Evolutionary conservation across 495 filamentous ascomycete genomes (phyloP).

Genomic region (Jackrogersella multiformis): DNA sequence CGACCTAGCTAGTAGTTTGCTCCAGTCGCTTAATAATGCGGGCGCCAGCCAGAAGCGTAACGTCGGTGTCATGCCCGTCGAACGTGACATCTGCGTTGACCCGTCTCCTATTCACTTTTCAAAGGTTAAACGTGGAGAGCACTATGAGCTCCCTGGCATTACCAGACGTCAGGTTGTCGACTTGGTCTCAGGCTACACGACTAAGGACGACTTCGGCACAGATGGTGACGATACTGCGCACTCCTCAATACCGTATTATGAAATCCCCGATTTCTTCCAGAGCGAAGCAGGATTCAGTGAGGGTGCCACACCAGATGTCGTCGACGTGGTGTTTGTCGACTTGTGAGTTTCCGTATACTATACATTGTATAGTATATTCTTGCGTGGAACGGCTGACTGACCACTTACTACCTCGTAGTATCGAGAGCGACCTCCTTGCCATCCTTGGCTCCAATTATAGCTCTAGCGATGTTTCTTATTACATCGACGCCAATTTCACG

Average conservation of each 20-base stretch:
- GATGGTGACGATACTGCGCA: constrained; percentile 85
- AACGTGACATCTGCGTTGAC: constrained; percentile 55
- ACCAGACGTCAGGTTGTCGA: constrained; percentile 54
- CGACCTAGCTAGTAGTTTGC: constrained; percentile 66
- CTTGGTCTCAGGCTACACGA: constrained; percentile 74
- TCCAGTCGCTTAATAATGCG: constrained; percentile 54
- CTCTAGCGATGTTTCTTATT: constrained; percentile 50
- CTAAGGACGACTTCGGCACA: constrained; percentile 73
- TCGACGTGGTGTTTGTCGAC: constrained; percentile 82
- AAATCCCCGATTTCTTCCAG: constrained; percentile 75
- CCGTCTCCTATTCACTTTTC: constrained; percentile 40
- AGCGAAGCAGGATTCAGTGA: constrained; percentile 60
- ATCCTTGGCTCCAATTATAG: constrained; percentile 53
- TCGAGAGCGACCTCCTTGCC: constrained; percentile 48
- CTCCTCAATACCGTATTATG: constrained; percentile 67
- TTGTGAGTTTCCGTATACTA: constrained; percentile 66
- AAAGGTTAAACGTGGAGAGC: constrained; percentile 21
- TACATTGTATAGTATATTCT: constrained; percentile 25
- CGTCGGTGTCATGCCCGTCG: constrained; percentile 44
- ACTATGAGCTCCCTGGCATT: constrained; percentile 35
- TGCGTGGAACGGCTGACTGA: constrained; percentile 38
- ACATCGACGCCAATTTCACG: constrained; percentile 54
- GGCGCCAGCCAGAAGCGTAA: constrained; percentile 53
- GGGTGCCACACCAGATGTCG: constrained; percentile 58
- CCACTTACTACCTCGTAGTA: constrained; percentile 29